A percentile compares a stretch with the other conserved stretches of the same genome.
phyloP scores from a whole-genome alignment of 176 grass and related monocot genomes.

The Aegilops bicornis region DNA sequence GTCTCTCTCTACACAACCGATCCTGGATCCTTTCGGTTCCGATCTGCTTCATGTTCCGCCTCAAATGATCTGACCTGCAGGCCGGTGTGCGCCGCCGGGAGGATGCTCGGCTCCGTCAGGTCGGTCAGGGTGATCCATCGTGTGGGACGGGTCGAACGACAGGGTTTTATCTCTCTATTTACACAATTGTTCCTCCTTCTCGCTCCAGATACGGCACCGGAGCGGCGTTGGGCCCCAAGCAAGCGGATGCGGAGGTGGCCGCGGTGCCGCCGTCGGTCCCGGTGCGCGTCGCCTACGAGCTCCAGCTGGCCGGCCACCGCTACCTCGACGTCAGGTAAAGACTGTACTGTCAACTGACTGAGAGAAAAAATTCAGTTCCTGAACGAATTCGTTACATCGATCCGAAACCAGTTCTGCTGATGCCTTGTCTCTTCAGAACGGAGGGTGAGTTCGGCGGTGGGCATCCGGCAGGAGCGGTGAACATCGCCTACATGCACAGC shows the following conservation, averaged over 20 bases:
- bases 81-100: not conserved
- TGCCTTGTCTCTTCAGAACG: constrained; percentile 28
- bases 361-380: not conserved
- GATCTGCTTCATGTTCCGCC: not conserved
- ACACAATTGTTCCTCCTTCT: not conserved
- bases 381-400: not conserved
- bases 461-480: constrained; percentile 65
- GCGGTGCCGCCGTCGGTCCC: constrained; percentile 70
- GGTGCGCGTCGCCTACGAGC: constrained; percentile 76
- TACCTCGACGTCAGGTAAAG: constrained; percentile 90
- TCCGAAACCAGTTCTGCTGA: no score
- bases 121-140: not conserved
- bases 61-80: not conserved
- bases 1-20: not conserved
- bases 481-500: constrained; percentile 73
- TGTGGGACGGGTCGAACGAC: not conserved
- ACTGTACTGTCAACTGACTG: no score
- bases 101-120: constrained; percentile 10
- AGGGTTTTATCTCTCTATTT: not conserved
- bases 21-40: not conserved
- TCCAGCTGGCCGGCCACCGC: constrained; percentile 70
- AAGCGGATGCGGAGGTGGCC: not conserved
- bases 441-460: constrained; percentile 60
- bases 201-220: constrained; percentile 4
- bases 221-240: not conserved